Conservation (phyloP, 768 basidiomycete genomes). For the Pulveroboletus sp. region DNA sequence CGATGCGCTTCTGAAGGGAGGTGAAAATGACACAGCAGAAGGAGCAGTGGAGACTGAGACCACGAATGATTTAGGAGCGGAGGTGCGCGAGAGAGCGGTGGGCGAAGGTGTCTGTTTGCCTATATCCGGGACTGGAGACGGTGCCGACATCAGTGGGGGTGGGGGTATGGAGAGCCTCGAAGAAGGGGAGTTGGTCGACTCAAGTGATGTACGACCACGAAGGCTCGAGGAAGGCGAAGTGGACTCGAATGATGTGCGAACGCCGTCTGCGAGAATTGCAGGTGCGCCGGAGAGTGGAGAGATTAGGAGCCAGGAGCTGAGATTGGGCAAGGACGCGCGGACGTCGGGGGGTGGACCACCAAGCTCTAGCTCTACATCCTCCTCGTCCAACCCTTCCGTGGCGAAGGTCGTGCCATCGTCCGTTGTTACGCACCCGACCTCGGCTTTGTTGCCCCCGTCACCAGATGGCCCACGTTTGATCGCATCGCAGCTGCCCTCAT, state of each 20-base stretch:
- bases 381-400: neutral
- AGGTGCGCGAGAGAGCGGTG: neutral
- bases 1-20: neutral
- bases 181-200: slow-evolving; percentile 13
- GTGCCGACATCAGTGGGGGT: neutral
- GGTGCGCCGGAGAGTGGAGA: slow-evolving; percentile 17
- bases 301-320: slow-evolving; percentile 5
- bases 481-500: neutral
- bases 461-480: neutral
- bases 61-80: neutral
- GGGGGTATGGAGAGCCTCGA: slow-evolving; percentile 1
- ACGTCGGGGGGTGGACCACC: neutral
- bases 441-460: neutral
- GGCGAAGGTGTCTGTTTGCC: neutral
- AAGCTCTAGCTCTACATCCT: neutral
- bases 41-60: neutral
- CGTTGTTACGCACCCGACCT: neutral
- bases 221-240: slow-evolving; percentile 13
- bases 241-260: slow-evolving; percentile 1
- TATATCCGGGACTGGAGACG: neutral
- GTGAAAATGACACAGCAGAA: neutral
- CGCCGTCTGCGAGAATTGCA: neutral
- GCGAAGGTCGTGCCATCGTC: neutral
- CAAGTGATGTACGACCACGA: neutral
- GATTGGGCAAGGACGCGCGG: no score